Evolutionary conservation across 306 rosid genomes (phyloP), one percentile per base, ranked within the genome.

Genomic region (Rubus idaeus): DNA sequence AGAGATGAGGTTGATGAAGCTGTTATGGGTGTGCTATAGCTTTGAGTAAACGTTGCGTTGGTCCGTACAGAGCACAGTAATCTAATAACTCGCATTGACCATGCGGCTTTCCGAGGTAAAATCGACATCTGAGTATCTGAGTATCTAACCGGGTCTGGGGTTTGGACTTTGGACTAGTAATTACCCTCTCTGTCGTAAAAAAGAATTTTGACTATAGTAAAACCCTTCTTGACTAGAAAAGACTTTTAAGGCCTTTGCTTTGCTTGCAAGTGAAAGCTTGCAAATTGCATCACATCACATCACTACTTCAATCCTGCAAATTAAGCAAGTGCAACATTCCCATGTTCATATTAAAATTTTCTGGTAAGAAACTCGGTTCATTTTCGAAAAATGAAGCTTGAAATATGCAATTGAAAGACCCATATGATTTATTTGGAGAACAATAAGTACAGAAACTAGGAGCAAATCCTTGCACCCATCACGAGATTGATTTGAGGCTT

Each of bases 11-110:
- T 21, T 18, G 83, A 5, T 5, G 83, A 68, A 42, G 78, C 42
- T 11, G 16, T 5, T 3, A 39, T n/a, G 63, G 70, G 5, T 49
- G 52, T 21, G 68, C 50, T n/a, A 44, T 44, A 68, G 30, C 66
- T 46, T 21, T 78, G 74, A 17, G 37, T 62, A 46, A 30, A 47
- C 10, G 82, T 71, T 52, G 87, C 41, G 23, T 77, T 70, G 70
- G 77, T 47, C 82, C 85, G 78, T 35, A 72, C 71, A 20, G 84
- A 64, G 74, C 76, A 70, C 5, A 47, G 49, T 23, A 68, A 1
- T 62, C 70, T 78, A 9, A 39, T 4, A 44, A 45, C n/a, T 40
- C 7, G 47, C 62, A 42, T 70, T 68, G 65, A 40, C 81, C 86
- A 30, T 17, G 76, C 52, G 30, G 26, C 70, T 40, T 51, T 86